Conservation (phyloP, 2,329 filamentous ascomycete genomes). For the Samsoniella hepiali region DNA sequence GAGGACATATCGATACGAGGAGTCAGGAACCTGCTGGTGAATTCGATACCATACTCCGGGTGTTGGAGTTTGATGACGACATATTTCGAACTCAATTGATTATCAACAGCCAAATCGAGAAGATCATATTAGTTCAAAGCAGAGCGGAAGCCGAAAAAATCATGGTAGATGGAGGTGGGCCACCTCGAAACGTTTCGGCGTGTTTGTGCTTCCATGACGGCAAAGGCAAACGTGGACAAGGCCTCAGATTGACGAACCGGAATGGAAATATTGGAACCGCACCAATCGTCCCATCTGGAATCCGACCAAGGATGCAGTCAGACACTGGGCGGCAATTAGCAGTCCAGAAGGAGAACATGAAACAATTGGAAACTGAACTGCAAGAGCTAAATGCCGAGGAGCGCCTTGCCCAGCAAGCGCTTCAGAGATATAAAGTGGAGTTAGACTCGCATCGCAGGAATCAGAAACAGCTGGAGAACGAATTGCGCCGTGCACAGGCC, state of each 20-base stretch:
- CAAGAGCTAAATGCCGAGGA: slow-evolving; percentile 48
- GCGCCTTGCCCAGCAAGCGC: slow-evolving; percentile 44
- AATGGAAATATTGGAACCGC: slow-evolving; percentile 41
- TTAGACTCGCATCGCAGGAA: slow-evolving; percentile 41
- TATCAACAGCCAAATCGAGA: slow-evolving; percentile 79
- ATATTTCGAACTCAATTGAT: slow-evolving; percentile 77
- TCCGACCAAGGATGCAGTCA: slow-evolving; percentile 71
- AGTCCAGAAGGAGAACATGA: slow-evolving; percentile 47
- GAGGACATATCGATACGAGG: slow-evolving; percentile 34
- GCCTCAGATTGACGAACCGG: slow-evolving; percentile 53
- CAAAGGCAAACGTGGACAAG: slow-evolving; percentile 51
- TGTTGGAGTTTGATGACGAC: slow-evolving; percentile 78
- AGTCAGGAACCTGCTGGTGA: slow-evolving; percentile 66
- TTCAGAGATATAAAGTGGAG: slow-evolving; percentile 46
- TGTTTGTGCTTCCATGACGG: slow-evolving; percentile 68
- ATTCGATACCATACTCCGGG: slow-evolving; percentile 75
- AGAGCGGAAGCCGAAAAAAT: slow-evolving; percentile 63
- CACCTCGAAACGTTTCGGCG: slow-evolving; percentile 67
- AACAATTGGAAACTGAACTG: slow-evolving; percentile 55
- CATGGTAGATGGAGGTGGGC: slow-evolving; percentile 59
- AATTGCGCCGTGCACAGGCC: slow-evolving; percentile 59
- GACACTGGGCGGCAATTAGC: slow-evolving; percentile 66
- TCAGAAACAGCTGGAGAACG: slow-evolving; percentile 45
- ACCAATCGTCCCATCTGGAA: slow-evolving; percentile 44
- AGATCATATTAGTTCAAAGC: slow-evolving; percentile 72